Conservation (phyloP, 225 moss, liverwort and hornwort genomes). For the Antitrichia curtipendula region DNA sequence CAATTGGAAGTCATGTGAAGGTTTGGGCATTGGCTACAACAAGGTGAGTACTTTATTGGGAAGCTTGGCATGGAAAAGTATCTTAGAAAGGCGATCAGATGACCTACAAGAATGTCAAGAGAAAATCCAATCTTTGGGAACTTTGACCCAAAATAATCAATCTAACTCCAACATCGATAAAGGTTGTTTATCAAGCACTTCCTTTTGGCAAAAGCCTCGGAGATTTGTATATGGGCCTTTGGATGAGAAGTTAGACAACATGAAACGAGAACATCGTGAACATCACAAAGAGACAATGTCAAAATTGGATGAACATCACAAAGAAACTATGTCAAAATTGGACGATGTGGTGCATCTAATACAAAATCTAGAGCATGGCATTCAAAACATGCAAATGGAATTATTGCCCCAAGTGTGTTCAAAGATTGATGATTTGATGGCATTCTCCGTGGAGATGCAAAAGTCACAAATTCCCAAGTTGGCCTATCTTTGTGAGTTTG, state of each 20-base stretch:
- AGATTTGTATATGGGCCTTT: neutral
- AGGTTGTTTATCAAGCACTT: rapidly evolving
- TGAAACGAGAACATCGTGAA: neutral
- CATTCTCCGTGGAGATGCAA: neutral
- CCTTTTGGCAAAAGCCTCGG: neutral
- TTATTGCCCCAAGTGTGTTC: neutral
- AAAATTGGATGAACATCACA: neutral
- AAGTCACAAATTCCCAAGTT: neutral
- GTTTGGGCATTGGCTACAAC: neutral
- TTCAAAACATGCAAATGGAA: neutral
- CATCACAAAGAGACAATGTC: neutral
- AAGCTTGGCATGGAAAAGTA: neutral
- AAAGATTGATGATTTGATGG: neutral
- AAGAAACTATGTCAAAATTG: neutral
- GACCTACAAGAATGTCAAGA: neutral
- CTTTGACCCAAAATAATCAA: neutral
- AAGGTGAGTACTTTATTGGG: neutral
- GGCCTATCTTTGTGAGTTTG: neutral
- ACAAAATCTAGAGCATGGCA: neutral
- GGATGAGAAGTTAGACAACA: neutral
- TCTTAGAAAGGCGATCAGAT: neutral
- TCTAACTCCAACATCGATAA: neutral
- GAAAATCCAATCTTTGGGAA: neutral
- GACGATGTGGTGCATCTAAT: neutral
- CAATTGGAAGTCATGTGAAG: neutral